These are phyloP conservation scores for Sisymbrium altissimum DNA, from an alignment of 345 rosid species.

Conservation along the genomic window DNA sequence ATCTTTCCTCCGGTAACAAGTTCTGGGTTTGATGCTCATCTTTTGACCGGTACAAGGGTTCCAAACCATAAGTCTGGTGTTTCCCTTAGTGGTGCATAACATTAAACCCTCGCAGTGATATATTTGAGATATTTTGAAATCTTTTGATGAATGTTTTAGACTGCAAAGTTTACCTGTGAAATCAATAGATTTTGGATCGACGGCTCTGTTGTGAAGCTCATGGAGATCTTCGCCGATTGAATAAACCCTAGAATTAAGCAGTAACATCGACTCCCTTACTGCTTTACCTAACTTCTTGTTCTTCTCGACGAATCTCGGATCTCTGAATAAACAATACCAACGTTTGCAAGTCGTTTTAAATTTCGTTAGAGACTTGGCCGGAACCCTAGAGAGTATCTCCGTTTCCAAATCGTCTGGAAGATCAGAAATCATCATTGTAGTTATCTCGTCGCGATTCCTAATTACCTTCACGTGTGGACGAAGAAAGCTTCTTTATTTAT, in stretches of 20 bases:
- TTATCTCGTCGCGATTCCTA: too few relatives aligned
- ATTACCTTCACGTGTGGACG: too few relatives aligned
- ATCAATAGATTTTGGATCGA: background rate
- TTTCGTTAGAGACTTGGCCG: background rate
- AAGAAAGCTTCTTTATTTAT: too few relatives aligned
- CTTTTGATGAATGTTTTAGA: background rate
- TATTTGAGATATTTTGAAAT: background rate
- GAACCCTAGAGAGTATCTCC: slow-evolving; percentile 8
- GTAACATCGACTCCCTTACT: background rate
- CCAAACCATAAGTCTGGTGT: too few relatives aligned
- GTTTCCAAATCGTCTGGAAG: background rate
- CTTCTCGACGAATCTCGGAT: background rate
- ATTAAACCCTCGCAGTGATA: too few relatives aligned
- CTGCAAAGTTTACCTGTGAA: background rate
- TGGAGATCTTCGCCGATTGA: background rate
- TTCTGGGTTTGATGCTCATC: too few relatives aligned
- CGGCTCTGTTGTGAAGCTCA: background rate
- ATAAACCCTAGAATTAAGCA: background rate
- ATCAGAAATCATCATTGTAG: background rate
- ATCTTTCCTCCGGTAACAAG: too few relatives aligned
- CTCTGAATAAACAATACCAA: background rate
- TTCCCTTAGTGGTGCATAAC: too few relatives aligned
- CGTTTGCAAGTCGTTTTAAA: background rate
- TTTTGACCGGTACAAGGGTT: too few relatives aligned
- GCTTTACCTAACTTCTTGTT: background rate